Base-by-base conservation (phyloP, 2,329 filamentous ascomycete species). In the Ceratocystis destructans region DNA sequence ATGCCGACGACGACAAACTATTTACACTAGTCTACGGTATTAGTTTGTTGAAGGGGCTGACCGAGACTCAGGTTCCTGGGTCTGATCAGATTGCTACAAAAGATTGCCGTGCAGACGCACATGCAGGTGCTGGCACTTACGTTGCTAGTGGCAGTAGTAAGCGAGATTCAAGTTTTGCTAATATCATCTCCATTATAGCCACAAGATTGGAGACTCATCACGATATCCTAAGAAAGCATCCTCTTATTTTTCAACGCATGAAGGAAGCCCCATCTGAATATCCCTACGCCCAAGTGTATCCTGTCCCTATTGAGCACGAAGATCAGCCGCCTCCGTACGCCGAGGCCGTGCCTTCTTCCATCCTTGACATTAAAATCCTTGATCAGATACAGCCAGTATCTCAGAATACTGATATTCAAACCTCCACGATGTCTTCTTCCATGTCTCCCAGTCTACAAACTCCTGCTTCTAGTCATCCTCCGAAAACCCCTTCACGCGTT, bases 401-500 rank as follows among this genome's bases (percentile, higher is more conserved):
- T 28, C 61, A 15, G 10, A 12, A 15, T 41, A 7, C 61, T 12
- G 3, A n/a, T 37, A 8, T 33, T 37, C 28, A 59, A 10, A 37
- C 55, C 55, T 31, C 55, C 15, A 37, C 28, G 3, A 59, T n/a
- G 25, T 31, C 22, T 15, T 15, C 46, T 17, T 7, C 45, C 46
- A 59, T 59, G 6, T 59, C 55, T 17, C 55, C 28, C 7, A 8
- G 28, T 59, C 28, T 59, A 3, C 55, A 37, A 59, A 59, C 12
- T 7, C 55, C 55, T 31, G 5, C 17, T 25, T 5, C 62, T 17
- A 46, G 15, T 41, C 61, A 25, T 37, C 76, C 70, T 0, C 74
- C 77, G 12, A 75, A 69, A 48, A 70, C 73, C 59, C 71, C 73
- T 46, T 73, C 79, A 31, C 80, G 82, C 20, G 86, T 87, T 62